Evolutionary conservation across 306 rosid species (phyloP).

Genomic region (Biancaea sappan): DNA sequence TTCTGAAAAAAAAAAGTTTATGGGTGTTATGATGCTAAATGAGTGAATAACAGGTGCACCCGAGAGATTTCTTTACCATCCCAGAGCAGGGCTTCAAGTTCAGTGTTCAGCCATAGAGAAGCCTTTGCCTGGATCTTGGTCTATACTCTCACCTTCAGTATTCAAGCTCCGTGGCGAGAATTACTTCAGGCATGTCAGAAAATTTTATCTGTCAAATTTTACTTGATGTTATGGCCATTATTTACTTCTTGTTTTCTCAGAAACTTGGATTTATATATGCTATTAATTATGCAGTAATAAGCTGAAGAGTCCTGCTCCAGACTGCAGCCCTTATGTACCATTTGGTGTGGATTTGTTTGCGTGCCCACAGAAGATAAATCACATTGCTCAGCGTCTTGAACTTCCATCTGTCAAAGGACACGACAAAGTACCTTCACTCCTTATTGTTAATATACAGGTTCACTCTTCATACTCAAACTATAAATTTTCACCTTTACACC

Average conservation of each 20-base stretch:
- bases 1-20: neutral
- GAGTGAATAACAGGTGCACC: constrained; percentile 57
- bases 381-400: constrained; percentile 88
- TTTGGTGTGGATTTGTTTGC: constrained; percentile 83
- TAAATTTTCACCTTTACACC: neutral
- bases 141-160: constrained; percentile 63
- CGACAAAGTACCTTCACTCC: constrained; percentile 66
- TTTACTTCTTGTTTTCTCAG: neutral
- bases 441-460: constrained; percentile 92
- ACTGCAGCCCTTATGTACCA: constrained; percentile 66
- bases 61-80: constrained; percentile 67
- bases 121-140: constrained; percentile 66
- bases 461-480: neutral
- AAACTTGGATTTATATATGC: constrained; percentile 18
- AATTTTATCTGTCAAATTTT: constrained; percentile 14
- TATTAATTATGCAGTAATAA: constrained; percentile 59
- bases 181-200: constrained; percentile 66
- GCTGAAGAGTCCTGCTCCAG: constrained; percentile 70
- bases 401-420: constrained; percentile 66
- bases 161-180: constrained; percentile 83
- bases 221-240: constrained; percentile 10
- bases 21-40: constrained; percentile 21
- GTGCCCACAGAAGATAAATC: constrained; percentile 65
- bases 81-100: constrained; percentile 61
- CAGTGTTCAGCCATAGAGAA: constrained; percentile 57